Evolutionary conservation across 1,284 basidiomycete species (phyloP).

Genomic region (Xerocomus nothofagi): DNA sequence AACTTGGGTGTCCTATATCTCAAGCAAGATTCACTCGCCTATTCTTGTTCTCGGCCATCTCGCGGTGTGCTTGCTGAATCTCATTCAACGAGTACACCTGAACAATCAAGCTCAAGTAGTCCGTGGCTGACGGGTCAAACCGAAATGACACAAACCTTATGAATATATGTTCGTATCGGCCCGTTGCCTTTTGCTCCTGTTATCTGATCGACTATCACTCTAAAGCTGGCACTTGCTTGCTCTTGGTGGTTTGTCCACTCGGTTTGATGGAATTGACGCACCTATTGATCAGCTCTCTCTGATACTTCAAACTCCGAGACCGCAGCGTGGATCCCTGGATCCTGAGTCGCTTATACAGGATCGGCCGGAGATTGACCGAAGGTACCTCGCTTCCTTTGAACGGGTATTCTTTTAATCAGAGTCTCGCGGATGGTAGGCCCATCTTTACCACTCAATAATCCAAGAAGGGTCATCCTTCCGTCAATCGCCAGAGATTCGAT

Average conservation of each 20-base stretch:
- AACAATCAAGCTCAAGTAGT: conserved; percentile 6
- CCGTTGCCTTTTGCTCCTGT: conserved; percentile 57
- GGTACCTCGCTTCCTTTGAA: conserved; percentile 62
- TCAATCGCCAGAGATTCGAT: conserved; percentile 75
- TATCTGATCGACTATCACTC: conserved; percentile 57
- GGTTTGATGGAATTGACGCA: conserved; percentile 34
- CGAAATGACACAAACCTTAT: conserved; percentile 53
- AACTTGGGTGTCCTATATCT: background rate
- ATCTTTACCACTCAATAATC: conserved; percentile 65
- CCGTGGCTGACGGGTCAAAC: conserved; percentile 20
- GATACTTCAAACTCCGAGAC: conserved; percentile 77
- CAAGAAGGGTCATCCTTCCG: conserved; percentile 75
- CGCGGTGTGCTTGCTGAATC: conserved; percentile 81
- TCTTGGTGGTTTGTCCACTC: background rate
- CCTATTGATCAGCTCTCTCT: conserved; percentile 72
- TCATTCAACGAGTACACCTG: conserved; percentile 83
- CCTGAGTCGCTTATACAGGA: conserved; percentile 85
- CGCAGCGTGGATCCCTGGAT: conserved; percentile 91
- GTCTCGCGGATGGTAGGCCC: conserved; percentile 24
- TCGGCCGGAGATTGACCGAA: conserved; percentile 62
- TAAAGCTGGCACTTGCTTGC: conserved; percentile 38
- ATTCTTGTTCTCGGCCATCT: conserved; percentile 86
- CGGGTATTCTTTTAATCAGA: conserved; percentile 21
- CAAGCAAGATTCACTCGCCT: conserved; percentile 40
- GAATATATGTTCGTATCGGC: conserved; percentile 71